Percentiles rank a stretch among this genome's conserved stretches.
Evolutionary conservation across 192 early-diverging fungal genomes (phyloP).

Genomic region (Allomyces arbusculus): DNA sequence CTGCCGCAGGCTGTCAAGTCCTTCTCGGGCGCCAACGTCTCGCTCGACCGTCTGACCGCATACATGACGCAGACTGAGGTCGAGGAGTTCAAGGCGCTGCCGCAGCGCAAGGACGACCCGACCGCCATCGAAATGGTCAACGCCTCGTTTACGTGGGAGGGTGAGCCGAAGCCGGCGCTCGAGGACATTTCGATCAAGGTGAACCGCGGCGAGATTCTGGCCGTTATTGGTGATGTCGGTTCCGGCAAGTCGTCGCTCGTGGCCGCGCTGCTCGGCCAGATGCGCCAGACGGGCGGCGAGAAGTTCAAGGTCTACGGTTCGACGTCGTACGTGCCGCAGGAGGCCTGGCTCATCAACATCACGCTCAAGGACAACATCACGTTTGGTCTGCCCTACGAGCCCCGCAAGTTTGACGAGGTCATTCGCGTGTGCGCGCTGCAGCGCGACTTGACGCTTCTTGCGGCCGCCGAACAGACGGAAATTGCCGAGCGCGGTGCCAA

Average conservation of each 20-base stretch:
- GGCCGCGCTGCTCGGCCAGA: constrained; percentile 24
- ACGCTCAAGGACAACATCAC: constrained; percentile 58
- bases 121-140: not conserved
- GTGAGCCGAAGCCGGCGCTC: constrained; percentile 5
- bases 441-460: constrained; percentile 37
- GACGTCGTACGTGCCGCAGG: constrained; percentile 40
- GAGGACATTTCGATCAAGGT: not conserved
- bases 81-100: constrained; percentile 18
- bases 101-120: constrained; percentile 4
- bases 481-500: constrained; percentile 50
- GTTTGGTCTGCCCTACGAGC: constrained; percentile 45
- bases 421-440: constrained; percentile 37
- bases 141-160: not conserved
- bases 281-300: constrained; percentile 6
- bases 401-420: constrained; percentile 29
- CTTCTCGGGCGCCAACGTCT: constrained; percentile 21
- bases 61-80: constrained; percentile 40
- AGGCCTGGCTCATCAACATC: constrained; percentile 47
- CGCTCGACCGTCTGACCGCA: constrained; percentile 32
- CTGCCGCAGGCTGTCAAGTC: constrained; percentile 7
- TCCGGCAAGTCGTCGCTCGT: constrained; percentile 31
- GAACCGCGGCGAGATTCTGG: constrained; percentile 1
- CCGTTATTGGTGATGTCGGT: constrained; percentile 28
- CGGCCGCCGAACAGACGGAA: constrained; percentile 43
- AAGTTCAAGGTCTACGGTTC: constrained; percentile 26